Evolutionary conservation across 371 early-diverging fungal species (phyloP).

Genomic region (Mucor saturninus): DNA sequence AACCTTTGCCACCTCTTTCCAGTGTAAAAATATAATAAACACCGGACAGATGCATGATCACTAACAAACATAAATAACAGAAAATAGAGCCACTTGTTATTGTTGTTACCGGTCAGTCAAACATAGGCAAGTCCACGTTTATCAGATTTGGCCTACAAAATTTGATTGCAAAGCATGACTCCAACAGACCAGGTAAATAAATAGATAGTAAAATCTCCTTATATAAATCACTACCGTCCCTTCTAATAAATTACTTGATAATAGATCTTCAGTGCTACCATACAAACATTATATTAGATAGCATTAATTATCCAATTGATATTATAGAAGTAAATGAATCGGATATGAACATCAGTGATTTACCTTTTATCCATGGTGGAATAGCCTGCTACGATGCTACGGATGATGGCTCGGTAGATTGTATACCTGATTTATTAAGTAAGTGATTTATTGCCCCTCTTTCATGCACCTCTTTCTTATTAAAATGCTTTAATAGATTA

Average conservation of each 20-base stretch:
- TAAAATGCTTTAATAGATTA: constrained; percentile 28
- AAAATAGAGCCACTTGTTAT: constrained; percentile 23
- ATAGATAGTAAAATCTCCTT: not conserved
- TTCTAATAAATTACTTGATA: constrained; percentile 3
- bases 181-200: constrained; percentile 32
- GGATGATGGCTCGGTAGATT: constrained; percentile 36
- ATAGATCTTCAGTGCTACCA: constrained; percentile 40
- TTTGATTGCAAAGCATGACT: constrained; percentile 30
- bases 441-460: constrained; percentile 18
- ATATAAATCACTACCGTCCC: not conserved
- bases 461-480: not conserved
- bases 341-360: not conserved
- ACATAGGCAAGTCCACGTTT: constrained; percentile 47
- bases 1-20: constrained; percentile 19
- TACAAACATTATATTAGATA: constrained; percentile 27
- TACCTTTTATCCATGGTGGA: constrained; percentile 38
- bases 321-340: constrained; percentile 37
- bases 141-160: constrained; percentile 40
- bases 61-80: not conserved
- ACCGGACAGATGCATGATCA: not conserved
- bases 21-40: not conserved
- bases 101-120: constrained; percentile 37
- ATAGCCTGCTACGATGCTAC: constrained; percentile 48
- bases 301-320: constrained; percentile 30
- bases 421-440: constrained; percentile 46